A percentile compares a stretch with the other conserved stretches of the same genome.
phyloP scores from a whole-genome alignment of 148 eudicot genomes.

The Rhododendron mucronatum region DNA sequence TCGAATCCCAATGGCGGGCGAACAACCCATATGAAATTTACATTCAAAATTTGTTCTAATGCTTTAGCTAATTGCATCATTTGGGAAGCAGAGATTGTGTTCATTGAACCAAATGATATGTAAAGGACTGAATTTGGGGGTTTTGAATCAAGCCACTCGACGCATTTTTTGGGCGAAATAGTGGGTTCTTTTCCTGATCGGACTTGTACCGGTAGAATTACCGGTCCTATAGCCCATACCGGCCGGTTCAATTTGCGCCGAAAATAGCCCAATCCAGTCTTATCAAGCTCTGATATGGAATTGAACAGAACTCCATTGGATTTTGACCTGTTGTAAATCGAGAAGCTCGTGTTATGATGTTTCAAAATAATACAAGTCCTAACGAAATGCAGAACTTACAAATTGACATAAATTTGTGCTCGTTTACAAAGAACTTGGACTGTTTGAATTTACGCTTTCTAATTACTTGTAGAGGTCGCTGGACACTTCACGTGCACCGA shows the following conservation, averaged over 20 bases:
- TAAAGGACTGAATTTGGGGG: constrained; percentile 42
- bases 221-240: constrained; percentile 51
- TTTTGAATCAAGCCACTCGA: constrained; percentile 41
- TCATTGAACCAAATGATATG: constrained; percentile 54
- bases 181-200: neutral
- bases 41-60: constrained; percentile 20
- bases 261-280: constrained; percentile 40
- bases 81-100: constrained; percentile 46
- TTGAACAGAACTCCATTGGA: constrained; percentile 45
- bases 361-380: neutral
- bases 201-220: constrained; percentile 15
- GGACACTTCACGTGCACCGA: no score
- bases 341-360: neutral
- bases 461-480: no score
- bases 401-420: no score
- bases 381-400: no score
- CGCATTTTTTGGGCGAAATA: constrained; percentile 13
- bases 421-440: no score
- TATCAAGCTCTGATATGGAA: constrained; percentile 44
- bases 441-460: no score
- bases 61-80: constrained; percentile 51
- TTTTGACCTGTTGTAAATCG: neutral
- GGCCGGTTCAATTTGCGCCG: constrained; percentile 30
- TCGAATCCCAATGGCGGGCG: constrained; percentile 53
- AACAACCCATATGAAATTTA: constrained; percentile 59